Conservation (phyloP, 352 stramenopile genomes). For the Phytophthora sansomeana region DNA sequence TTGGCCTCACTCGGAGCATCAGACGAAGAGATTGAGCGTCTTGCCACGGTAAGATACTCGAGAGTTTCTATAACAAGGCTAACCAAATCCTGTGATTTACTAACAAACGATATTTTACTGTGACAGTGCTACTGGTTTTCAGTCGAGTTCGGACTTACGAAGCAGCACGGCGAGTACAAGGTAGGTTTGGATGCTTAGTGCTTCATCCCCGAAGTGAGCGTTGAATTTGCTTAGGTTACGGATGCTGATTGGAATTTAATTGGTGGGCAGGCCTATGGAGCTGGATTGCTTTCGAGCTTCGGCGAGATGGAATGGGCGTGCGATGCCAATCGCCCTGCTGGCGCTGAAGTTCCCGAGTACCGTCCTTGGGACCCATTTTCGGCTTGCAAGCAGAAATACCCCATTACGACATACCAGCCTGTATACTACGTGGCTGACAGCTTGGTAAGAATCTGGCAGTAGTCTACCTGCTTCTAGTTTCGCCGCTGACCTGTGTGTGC, state of each 20-base stretch:
- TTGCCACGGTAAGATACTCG: slow-evolving; percentile 80
- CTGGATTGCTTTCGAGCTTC: slow-evolving; percentile 97
- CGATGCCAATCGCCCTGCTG: slow-evolving; percentile 61
- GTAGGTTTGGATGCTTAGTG: slow-evolving; percentile 27
- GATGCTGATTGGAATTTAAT: background rate
- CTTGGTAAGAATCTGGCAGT: slow-evolving; percentile 59
- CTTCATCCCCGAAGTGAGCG: background rate
- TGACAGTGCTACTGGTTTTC: slow-evolving; percentile 97
- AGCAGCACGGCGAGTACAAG: slow-evolving; percentile 94
- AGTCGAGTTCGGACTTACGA: slow-evolving; percentile 97
- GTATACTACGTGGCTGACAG: slow-evolving; percentile 97
- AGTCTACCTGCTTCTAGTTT: background rate
- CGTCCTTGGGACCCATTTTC: slow-evolving; percentile 95
- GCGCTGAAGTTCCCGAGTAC: slow-evolving; percentile 85
- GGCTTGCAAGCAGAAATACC: slow-evolving; percentile 95
- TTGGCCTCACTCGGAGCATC: slow-evolving; percentile 95
- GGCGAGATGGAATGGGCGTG: slow-evolving; percentile 98
- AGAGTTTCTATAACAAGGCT: background rate
- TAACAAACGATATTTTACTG: slow-evolving; percentile 9
- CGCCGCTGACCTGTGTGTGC: background rate
- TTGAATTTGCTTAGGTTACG: background rate
- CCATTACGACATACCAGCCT: slow-evolving; percentile 98
- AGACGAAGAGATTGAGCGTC: slow-evolving; percentile 95
- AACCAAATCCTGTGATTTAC: background rate
- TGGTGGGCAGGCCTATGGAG: slow-evolving; percentile 89